Conservation (phyloP, 768 basidiomycete genomes). For the Boletus coccyginus region DNA sequence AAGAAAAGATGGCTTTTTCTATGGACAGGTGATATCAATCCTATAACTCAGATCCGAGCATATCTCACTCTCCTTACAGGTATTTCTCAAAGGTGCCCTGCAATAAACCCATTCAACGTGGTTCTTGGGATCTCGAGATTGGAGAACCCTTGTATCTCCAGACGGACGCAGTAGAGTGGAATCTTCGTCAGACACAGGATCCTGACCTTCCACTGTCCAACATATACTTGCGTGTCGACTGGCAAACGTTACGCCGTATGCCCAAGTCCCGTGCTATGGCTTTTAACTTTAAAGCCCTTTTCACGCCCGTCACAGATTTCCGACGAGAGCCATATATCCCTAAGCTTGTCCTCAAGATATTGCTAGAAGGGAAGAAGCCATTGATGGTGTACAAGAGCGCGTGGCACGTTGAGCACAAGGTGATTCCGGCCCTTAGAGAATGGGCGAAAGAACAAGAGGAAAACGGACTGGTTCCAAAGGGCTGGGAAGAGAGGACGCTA, state of each 20-base stretch:
- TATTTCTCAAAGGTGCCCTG: constrained; percentile 47
- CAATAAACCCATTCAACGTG: constrained; percentile 50
- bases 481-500: constrained; percentile 49
- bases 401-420: constrained; percentile 39
- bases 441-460: constrained; percentile 52
- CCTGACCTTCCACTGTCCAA: constrained; percentile 38
- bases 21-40: constrained; percentile 42
- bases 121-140: constrained; percentile 51
- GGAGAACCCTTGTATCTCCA: constrained; percentile 49
- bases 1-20: constrained; percentile 46
- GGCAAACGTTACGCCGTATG: constrained; percentile 52
- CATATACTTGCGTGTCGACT: constrained; percentile 49
- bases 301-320: constrained; percentile 46
- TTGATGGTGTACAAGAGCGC: constrained; percentile 46
- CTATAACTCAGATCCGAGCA: not conserved
- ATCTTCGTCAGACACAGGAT: constrained; percentile 31
- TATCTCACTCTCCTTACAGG: constrained; percentile 22
- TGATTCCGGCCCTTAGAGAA: constrained; percentile 43
- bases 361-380: constrained; percentile 38
- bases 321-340: constrained; percentile 48
- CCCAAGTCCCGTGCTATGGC: constrained; percentile 47
- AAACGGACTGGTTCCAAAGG: constrained; percentile 42
- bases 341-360: constrained; percentile 41
- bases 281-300: constrained; percentile 54
- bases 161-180: constrained; percentile 37